Base-by-base conservation (phyloP, 345 rosid species). In the Aegle marmelos region DNA sequence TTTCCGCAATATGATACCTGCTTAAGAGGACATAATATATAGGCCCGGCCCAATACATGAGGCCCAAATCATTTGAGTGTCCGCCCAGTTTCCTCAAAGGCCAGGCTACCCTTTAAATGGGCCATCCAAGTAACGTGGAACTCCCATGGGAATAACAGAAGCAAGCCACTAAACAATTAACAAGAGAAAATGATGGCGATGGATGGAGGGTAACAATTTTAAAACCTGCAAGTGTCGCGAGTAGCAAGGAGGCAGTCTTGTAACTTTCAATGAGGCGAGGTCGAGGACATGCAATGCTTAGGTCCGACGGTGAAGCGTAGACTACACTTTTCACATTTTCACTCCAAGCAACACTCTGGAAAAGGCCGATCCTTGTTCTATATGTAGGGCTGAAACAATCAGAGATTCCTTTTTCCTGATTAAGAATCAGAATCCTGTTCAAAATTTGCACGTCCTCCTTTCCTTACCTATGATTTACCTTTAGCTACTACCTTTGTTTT, bases 351-450 rank as follows among this genome's bases (percentile, higher is more conserved):
- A 70, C 6, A 70, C 33, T 31, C 50, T 50, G 63, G 22, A 65
- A 53, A 33, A 33, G 78, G 63, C 71, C 24, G 31, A 71, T 41
- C 30, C 60, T 62, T 41, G 19, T 37, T 61, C 17, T 7, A 13
- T 65, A 7, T 28, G 22, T 62, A 64, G 59, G n/a, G 19, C 62
- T 64, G 78, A 31, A 48, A 41, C 28, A 1, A 27, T 36, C 17
- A 27, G 59, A 19, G 45, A 53, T 41, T 56, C 48, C 50, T 75
- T 75, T 22, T 5, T 45, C n/a, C 22, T 74, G 58, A 31, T 30
- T 11, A 45, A 30, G 70, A 62, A 62, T 74, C 70, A 63, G 70
- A 74, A 48, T 74, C 57, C 60, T 58, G 67, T 37, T 25, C n/a
- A 64, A 31, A 64, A 2, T 33, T 62, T 63, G 71, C 78, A 64